Base-by-base conservation (phyloP, 768 basidiomycete species). In the Sarcodon aspratus region DNA sequence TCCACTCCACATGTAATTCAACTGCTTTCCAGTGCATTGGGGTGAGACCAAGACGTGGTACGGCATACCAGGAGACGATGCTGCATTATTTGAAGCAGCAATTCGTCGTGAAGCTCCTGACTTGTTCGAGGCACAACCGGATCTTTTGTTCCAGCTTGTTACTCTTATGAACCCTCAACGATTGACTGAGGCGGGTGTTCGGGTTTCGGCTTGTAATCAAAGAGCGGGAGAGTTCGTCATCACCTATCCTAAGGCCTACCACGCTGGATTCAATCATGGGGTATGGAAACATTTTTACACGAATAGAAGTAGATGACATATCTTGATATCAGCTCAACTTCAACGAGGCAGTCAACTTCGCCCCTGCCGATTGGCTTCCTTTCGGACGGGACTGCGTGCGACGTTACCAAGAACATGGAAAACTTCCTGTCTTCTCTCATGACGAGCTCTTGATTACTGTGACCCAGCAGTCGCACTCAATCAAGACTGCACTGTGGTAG, bases 1-100 rank as follows among this genome's bases (percentile, higher is more conserved):
- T 11, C 44, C 34, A 3, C 36, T 37, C 45, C 33, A 31, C 40
- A 48, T 42, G 33, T 54, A 15, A 9, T 44, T 51, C 8, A 36
- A 31, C 49, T 34, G 5, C 50, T 45, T 18, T 33, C 32, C 54
- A 94, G 92, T 95, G 86, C 93, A 97, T 63, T 97, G 92, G 90
- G 96, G 96, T 31, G 95, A 96, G 63, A 95, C 95, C 33, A 99
- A 99, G 72, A 99, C 95, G 0, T 99, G 96, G 96, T 99, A 99
- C 65, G 94, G 94, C 45, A 86, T 98, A 38, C 95, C 96, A 7
- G 95, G 88, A n/a, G 79, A 80, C 45, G 89, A 96, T 57, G 93
- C 94, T 27, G 90, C 89, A 55, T 90, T 90, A 63, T 97, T 99
- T 60, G 96, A 99, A 66, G 82, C 85, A 31, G 95, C 95, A 21